Evolutionary conservation across 495 filamentous ascomycete species (phyloP).

Genomic region (Eremomyces bilateralis): DNA sequence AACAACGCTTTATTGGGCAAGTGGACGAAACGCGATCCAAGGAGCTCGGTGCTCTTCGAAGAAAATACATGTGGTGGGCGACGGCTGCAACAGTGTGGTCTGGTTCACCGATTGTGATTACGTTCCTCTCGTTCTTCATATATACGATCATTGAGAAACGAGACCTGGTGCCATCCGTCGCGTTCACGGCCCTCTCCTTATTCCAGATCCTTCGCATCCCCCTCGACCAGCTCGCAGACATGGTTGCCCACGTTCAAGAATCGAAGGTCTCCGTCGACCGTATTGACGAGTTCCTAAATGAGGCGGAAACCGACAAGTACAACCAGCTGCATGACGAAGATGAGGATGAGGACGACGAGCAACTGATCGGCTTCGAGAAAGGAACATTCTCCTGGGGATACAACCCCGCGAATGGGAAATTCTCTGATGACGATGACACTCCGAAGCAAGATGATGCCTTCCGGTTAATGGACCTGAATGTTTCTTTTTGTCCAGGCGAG

Average conservation of each 20-base stretch:
- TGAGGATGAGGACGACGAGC: constrained; percentile 32
- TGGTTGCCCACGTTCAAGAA: constrained; percentile 97
- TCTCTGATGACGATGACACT: constrained; percentile 36
- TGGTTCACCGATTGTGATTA: constrained; percentile 84
- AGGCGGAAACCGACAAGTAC: constrained; percentile 95
- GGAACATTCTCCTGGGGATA: constrained; percentile 84
- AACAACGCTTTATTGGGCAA: constrained; percentile 67
- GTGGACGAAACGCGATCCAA: constrained; percentile 69
- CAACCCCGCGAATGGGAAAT: too few relatives aligned
- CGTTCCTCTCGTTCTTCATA: constrained; percentile 81
- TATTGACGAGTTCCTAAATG: constrained; percentile 83
- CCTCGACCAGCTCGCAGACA: constrained; percentile 90
- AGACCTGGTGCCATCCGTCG: constrained; percentile 73
- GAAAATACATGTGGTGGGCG: constrained; percentile 78
- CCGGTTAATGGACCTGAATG: constrained; percentile 57
- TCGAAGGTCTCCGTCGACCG: constrained; percentile 92
- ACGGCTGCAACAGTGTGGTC: constrained; percentile 87
- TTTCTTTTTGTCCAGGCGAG: constrained; percentile 54
- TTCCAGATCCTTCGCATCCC: constrained; percentile 91
- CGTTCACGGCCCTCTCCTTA: constrained; percentile 89
- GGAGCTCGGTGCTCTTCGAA: constrained; percentile 59
- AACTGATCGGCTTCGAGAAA: constrained; percentile 60
- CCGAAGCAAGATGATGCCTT: constrained; percentile 41
- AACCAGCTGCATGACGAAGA: constrained; percentile 51
- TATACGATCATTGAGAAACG: constrained; percentile 87